Conservation (phyloP, 768 basidiomycete genomes). For the Lepiota venenata region DNA sequence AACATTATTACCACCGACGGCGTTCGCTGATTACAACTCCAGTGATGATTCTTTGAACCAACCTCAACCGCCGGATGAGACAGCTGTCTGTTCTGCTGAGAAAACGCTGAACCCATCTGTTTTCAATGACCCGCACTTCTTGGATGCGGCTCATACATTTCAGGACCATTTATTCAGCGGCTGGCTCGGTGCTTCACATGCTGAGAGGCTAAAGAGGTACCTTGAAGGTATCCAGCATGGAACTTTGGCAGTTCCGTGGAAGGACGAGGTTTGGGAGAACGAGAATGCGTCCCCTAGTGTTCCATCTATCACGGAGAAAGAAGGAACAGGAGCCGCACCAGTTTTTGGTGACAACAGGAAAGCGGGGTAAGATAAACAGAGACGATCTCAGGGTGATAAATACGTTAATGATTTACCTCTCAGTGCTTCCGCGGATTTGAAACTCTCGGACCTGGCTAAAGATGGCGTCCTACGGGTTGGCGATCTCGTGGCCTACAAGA, state of each 20-base stretch:
- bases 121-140: conserved; percentile 51
- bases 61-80: conserved; percentile 24
- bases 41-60: conserved; percentile 29
- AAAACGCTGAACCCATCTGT: conserved; percentile 30
- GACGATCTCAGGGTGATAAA: too few species aligned
- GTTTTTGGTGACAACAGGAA: conserved; percentile 14
- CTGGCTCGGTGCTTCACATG: conserved; percentile 45
- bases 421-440: conserved; percentile 41
- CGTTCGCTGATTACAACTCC: conserved; percentile 32
- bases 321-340: conserved; percentile 9
- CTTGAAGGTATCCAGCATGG: conserved; percentile 40
- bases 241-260: conserved; percentile 53
- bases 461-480: conserved; percentile 43
- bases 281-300: conserved; percentile 28
- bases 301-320: conserved; percentile 5
- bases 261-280: conserved; percentile 58
- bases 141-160: conserved; percentile 52
- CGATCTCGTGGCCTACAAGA: conserved; percentile 52
- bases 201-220: conserved; percentile 38
- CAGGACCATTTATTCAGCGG: conserved; percentile 57
- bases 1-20: conserved; percentile 43
- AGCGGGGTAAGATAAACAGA: conserved; percentile 30
- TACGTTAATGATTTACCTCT: background rate
- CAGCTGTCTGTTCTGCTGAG: conserved; percentile 8
- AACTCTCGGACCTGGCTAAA: conserved; percentile 41